phyloP scores from a whole-genome alignment of 139 green algal species.

The Coccomyxa sp. region DNA sequence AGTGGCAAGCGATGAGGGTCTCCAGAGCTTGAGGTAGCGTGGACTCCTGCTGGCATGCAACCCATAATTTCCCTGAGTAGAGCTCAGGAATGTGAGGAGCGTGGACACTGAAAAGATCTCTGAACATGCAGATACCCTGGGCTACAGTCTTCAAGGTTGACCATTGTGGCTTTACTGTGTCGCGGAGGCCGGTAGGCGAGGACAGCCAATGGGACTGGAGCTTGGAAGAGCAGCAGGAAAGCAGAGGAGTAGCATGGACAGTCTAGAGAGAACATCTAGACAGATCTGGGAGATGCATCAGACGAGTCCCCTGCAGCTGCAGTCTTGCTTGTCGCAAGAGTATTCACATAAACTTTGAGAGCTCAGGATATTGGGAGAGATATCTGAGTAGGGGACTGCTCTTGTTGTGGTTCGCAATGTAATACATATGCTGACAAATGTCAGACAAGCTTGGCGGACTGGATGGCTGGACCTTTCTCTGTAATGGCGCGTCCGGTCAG shows the following conservation, averaged over 20 bases:
- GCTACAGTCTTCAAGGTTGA: conserved; percentile 13
- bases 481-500: too few relatives aligned
- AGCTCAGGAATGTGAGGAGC: neutral
- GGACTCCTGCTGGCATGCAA: neutral
- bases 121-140: conserved; percentile 4
- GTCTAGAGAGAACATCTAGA: neutral
- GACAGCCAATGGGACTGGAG: conserved; percentile 18
- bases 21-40: neutral
- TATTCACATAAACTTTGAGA: too few relatives aligned
- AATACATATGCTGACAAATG: too few relatives aligned
- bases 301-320: neutral
- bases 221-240: neutral
- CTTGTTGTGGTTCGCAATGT: too few relatives aligned
- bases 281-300: neutral
- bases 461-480: too few relatives aligned
- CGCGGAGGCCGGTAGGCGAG: neutral
- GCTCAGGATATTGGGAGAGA: too few relatives aligned
- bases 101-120: neutral
- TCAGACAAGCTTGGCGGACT: too few relatives aligned
- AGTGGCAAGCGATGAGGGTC: too few relatives aligned
- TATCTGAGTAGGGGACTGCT: too few relatives aligned
- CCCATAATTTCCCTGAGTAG: too few relatives aligned
- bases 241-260: neutral
- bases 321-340: neutral
- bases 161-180: conserved; percentile 15